Base-by-base conservation (phyloP, 371 early-diverging fungal genomes). In the Actinomortierella ambigua region DNA sequence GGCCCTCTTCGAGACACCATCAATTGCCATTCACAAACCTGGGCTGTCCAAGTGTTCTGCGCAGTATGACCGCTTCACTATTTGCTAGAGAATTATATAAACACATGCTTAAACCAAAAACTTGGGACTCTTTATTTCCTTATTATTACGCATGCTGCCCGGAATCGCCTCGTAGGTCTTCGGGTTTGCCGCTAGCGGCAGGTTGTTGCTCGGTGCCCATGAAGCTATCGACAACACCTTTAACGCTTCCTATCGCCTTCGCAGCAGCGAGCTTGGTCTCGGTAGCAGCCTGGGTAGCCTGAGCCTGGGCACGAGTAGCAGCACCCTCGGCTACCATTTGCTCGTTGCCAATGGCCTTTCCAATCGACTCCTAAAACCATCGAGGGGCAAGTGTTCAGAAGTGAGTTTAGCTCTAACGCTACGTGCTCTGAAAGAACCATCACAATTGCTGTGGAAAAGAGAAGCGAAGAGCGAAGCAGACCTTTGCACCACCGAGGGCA, bases 321-420 rank as follows among this genome's bases (percentile, higher is more conserved):
- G 65, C 61, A 17, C 70, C 70, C 34, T 76, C 69, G 14, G 77
- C 57, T 52, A 77, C 63, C 34, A 85, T 63, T 13, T 69, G 65
- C 57, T 83, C 80, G 49, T 70, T 81, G 20, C 85, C 85, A 46
- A 80, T 44, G 17, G 66, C 78, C 28, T 50, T 61, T 41, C 83
- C 83, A 34, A 34, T 34, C 7, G 34, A 6, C 11, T 34, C 34
- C 34, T 34, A 34, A n/a, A n/a, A n/a, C n/a, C n/a, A n/a, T n/a
- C n/a, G n/a, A n/a, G n/a, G n/a, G n/a, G n/a, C n/a, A n/a, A n/a
- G n/a, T n/a, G n/a, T n/a, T n/a, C n/a, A n/a, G n/a, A n/a, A n/a
- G n/a, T n/a, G n/a, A n/a, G n/a, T n/a, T n/a, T n/a, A n/a, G n/a
- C n/a, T n/a, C n/a, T n/a, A n/a, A n/a, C n/a, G n/a, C n/a, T n/a